Evolutionary conservation across 1,139 yeast species (phyloP).

Genomic region (Hanseniaspora uvarum): DNA sequence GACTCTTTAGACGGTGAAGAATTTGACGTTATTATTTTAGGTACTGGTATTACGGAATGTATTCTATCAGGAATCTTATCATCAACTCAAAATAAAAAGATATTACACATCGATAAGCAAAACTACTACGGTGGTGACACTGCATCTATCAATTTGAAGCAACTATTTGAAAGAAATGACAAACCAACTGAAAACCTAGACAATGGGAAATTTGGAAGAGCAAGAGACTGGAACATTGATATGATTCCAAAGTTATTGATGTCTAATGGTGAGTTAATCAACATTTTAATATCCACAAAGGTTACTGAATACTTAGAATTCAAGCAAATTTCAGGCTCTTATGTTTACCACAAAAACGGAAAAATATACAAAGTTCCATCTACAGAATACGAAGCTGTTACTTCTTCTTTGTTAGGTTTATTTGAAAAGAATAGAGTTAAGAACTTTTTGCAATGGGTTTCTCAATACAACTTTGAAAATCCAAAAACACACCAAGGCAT

Average conservation of each 20-base stretch:
- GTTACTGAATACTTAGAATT: constrained; percentile 93
- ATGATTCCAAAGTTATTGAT: constrained; percentile 91
- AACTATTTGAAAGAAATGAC: constrained; percentile 55
- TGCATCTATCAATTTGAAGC: constrained; percentile 42
- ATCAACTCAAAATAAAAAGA: constrained; percentile 85
- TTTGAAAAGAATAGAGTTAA: constrained; percentile 95
- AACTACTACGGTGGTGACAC: constrained; percentile 85
- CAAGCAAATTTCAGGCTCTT: constrained; percentile 89
- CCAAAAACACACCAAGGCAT: constrained; percentile 75
- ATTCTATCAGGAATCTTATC: constrained; percentile 86
- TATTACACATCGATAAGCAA: constrained; percentile 89
- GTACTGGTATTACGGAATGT: constrained; percentile 91
- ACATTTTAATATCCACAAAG: constrained; percentile 86
- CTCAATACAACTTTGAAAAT: constrained; percentile 70
- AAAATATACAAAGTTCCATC: constrained; percentile 92
- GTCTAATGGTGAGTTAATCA: constrained; percentile 97
- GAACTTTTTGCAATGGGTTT: constrained; percentile 78
- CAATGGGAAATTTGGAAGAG: constrained; percentile 60
- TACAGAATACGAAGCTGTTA: constrained; percentile 79
- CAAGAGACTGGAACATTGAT: constrained; percentile 96
- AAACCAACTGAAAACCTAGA: constrained; percentile 68
- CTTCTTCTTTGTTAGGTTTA: constrained; percentile 87
- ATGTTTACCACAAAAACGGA: constrained; percentile 76
- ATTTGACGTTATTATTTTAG: constrained; percentile 82
- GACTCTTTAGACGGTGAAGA: constrained; percentile 50